Conservation (phyloP, 2,329 filamentous ascomycete species). For the Pseudogymnoascus sp. region DNA sequence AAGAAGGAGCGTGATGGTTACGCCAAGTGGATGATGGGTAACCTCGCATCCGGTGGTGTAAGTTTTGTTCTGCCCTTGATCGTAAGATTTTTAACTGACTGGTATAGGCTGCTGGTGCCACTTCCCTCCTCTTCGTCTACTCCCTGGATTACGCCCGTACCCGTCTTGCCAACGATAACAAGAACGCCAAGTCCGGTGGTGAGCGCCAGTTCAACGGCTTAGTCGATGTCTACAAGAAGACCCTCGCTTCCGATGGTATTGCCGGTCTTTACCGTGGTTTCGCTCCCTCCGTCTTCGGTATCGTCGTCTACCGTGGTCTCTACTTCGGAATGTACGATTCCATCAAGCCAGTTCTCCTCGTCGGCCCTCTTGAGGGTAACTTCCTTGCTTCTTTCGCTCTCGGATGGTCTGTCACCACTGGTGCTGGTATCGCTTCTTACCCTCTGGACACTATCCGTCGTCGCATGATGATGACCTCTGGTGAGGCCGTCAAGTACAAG, state of each 20-base stretch:
- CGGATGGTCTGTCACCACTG: slow-evolving; percentile 98
- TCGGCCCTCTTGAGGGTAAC: slow-evolving; percentile 88
- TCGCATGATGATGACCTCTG: slow-evolving; percentile 99
- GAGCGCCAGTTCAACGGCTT: slow-evolving; percentile 99
- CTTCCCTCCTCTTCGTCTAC: slow-evolving; percentile 99
- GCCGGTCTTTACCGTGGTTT: slow-evolving; percentile 99
- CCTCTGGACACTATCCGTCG: slow-evolving; percentile 99
- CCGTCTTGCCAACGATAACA: slow-evolving; percentile 99
- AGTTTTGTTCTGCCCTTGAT: slow-evolving; percentile 35
- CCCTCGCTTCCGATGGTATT: slow-evolving; percentile 95
- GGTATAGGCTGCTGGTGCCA: slow-evolving; percentile 85
- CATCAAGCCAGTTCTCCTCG: slow-evolving; percentile 96
- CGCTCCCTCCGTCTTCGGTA: slow-evolving; percentile 98
- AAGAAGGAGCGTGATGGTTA: slow-evolving; percentile 99
- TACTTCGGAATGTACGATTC: slow-evolving; percentile 99
- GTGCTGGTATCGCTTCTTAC: slow-evolving; percentile 99
- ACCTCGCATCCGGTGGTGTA: slow-evolving; percentile 99
- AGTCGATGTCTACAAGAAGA: slow-evolving; percentile 99
- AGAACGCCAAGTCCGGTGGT: slow-evolving; percentile 94
- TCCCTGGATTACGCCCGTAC: slow-evolving; percentile 99
- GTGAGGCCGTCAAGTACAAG: slow-evolving; percentile 99
- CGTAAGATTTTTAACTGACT: slow-evolving; percentile 12
- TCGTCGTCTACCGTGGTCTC: slow-evolving; percentile 99
- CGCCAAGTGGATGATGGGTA: slow-evolving; percentile 97
- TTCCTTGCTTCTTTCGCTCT: slow-evolving; percentile 99